Base-by-base conservation (phyloP, 73 alveolate genomes). In the Diophrys sp. region DNA sequence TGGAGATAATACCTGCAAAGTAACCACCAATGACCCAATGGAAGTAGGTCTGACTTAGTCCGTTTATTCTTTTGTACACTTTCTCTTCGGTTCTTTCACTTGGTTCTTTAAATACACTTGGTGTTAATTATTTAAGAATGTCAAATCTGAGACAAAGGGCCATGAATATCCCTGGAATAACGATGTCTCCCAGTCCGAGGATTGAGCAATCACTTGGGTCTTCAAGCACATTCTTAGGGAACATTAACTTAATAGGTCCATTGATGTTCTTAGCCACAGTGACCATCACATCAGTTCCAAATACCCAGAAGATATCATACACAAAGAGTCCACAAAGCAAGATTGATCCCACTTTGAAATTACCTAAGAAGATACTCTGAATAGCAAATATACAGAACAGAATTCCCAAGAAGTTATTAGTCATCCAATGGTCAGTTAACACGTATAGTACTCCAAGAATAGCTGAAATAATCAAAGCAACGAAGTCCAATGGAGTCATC, bases 111-210 rank as follows among this genome's bases (percentile, higher is more conserved):
- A 67, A 31, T 32, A 57, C 0, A 18, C 67, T 70, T 77, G 32
- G 28, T 68, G 53, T 71, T 26, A 85, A 71, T 56, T 74, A 55
- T 30, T 73, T 81, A 14, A 81, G 80, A 29, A 93, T 81, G 69
- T 95, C 99, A 82, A 82, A 96, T 83, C 98, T 82, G 70, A 97
- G 73, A 80, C 97, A 87, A 70, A 97, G 77, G 23, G 99, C 94
- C 70, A 97, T 91, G 79, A 94, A 97, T 25, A 97, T 91, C 25
- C 99, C 99, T 27, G 99, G 99, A 44, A 97, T 89, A 27, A 97
- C 98, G 77, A 97, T 97, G 80, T 97, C 99, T 23, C 99, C 99
- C 29, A 97, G 89, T n/a, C 99, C 99, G 34, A 97, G 90, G 81
- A 97, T 94, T 29, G 97, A 89, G 66, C 82, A 88, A 57, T 86